phyloP scores from a whole-genome alignment of 1,284 basidiomycete genomes.

The Austropuccinia psidii region DNA sequence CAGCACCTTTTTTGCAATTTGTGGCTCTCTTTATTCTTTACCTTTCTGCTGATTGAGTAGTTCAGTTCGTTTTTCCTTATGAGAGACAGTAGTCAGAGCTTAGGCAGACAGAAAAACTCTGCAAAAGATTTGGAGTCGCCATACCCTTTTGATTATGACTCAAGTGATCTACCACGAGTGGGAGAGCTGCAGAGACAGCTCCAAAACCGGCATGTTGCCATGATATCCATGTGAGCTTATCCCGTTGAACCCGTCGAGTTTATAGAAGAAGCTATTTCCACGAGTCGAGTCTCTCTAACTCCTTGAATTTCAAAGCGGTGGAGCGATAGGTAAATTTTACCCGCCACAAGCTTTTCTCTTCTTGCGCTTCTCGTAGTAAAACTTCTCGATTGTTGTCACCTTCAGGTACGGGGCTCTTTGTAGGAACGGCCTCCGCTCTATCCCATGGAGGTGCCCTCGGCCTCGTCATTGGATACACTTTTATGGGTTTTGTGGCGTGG shows the following conservation, averaged over 20 bases:
- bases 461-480: conserved; percentile 19
- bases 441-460: conserved; percentile 23
- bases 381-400: no score
- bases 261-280: no score
- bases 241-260: no score
- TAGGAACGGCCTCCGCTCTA: conserved; percentile 32
- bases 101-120: no score
- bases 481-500: conserved; percentile 31
- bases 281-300: not conserved
- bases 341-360: not conserved
- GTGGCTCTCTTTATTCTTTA: no score
- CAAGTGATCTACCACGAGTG: not conserved
- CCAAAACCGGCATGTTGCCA: conserved; percentile 36
- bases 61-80: no score
- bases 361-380: not conserved
- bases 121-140: no score
- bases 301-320: not conserved
- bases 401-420: conserved; percentile 34
- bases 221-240: conserved; percentile 35
- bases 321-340: conserved; percentile 27
- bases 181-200: conserved; percentile 33
- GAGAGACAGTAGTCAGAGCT: no score
- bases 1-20: no score
- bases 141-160: not conserved
- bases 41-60: no score